Base-by-base conservation (phyloP, 768 basidiomycete species). In the Boletus rufocinnamomeus region DNA sequence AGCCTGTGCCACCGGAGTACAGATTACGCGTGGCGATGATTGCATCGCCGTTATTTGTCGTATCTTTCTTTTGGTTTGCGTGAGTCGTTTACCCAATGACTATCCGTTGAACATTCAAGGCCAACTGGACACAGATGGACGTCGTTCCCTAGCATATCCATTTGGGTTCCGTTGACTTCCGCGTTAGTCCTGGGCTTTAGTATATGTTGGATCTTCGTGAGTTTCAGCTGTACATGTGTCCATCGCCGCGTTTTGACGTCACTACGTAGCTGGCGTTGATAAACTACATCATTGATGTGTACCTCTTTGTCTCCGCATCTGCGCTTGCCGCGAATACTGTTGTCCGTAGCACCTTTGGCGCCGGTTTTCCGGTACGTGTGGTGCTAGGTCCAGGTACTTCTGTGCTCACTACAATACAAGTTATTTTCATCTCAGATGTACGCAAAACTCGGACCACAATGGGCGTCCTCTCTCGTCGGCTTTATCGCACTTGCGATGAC, bases 51-150 rank as follows among this genome's bases (percentile, higher is more conserved):
- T 59, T 84, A 17, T 78, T 84, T 57, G 72, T 81, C 27, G 50
- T 76, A 23, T 79, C 82, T 5, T 82, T 87, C 69, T 88, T 89
- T 71, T 86, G 86, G 86, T 85, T 88, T 65, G 80, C 73, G 77
- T 82, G 59, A 65, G 77, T 73, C 9, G 2, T 48, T 45, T 40
- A 3, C 21, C 4, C 46, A 13, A 19, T 37, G 7, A 28, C 32
- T 51, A 27, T 37, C 19, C n/a, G n/a, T 27, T 28, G 25, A 25
- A 52, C 8, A 50, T 41, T 16, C 58, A 43, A 55, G 28, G 32
- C 30, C 25, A 56, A 48, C 5, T 41, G 45, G 53, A 25, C 27
- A 50, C 48, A 84, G 84, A 30, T 86, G 85, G 85, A 83, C 85
- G 2, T 84, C 84, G 0, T 82, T 67, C 58, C 80, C 84, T 11